Evolutionary conservation across 371 early-diverging fungal species (phyloP).

Genomic region (Mortierella sp.): DNA sequence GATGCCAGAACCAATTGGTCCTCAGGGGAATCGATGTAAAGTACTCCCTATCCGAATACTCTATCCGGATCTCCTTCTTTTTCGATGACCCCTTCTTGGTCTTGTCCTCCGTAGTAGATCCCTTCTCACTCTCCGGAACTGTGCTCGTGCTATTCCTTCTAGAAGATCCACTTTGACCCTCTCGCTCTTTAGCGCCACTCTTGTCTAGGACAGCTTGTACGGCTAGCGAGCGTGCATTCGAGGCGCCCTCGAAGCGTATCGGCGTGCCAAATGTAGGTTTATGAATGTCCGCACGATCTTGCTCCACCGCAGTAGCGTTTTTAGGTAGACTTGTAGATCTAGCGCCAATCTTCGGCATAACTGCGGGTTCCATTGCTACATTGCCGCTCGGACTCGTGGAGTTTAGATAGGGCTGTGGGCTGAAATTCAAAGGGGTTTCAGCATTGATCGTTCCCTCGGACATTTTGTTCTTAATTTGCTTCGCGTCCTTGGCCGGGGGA

Average conservation of each 20-base stretch:
- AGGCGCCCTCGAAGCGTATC: background rate
- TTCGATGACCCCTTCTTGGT: constrained; percentile 5
- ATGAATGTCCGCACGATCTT: background rate
- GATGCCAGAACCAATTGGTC: constrained; percentile 33
- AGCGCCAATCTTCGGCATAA: background rate
- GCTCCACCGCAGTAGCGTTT: background rate
- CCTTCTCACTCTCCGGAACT: background rate
- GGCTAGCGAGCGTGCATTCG: background rate
- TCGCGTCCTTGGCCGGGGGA: background rate
- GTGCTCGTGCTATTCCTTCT: background rate
- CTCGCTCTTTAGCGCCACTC: background rate
- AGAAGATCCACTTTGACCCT: background rate
- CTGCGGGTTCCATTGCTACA: background rate
- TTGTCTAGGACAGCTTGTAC: background rate
- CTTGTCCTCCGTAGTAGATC: background rate
- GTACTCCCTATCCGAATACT: constrained; percentile 21
- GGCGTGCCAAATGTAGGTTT: background rate
- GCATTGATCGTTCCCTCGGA: background rate
- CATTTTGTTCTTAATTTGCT: background rate
- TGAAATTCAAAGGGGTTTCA: background rate
- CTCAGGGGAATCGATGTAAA: constrained; percentile 22
- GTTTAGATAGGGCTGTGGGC: too few relatives aligned
- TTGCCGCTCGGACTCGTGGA: background rate
- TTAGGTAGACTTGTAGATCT: background rate
- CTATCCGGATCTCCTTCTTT: constrained; percentile 23